These are phyloP conservation scores for Stenocarpella maydis DNA, from an alignment of 2,329 filamentous ascomycete species.

Conservation along the genomic window DNA sequence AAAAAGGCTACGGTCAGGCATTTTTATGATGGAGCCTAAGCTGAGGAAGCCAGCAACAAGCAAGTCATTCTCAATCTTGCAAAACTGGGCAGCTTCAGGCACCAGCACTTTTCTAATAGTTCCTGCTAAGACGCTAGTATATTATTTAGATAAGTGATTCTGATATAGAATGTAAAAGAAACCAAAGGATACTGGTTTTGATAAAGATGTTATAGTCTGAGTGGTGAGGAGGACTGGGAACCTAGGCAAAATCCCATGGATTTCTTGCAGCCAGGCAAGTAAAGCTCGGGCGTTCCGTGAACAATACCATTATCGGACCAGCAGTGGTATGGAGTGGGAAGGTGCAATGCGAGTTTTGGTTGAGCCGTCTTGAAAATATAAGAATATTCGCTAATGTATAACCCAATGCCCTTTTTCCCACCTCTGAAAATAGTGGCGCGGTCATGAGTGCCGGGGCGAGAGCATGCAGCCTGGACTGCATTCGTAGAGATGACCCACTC, in stretches of 20 bases:
- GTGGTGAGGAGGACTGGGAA: too few relatives aligned
- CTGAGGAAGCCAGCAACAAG: slow-evolving; percentile 51
- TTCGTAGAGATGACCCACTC: background rate
- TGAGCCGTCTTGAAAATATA: background rate
- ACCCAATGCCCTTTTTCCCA: background rate
- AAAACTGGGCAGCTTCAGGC: too few relatives aligned
- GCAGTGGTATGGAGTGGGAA: background rate
- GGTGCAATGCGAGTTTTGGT: background rate
- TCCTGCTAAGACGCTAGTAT: too few relatives aligned
- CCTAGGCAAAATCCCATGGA: background rate
- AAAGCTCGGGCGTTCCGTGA: background rate
- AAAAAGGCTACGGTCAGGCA: slow-evolving; percentile 54
- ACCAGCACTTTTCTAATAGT: too few relatives aligned
- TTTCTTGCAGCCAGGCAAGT: background rate
- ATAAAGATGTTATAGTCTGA: background rate
- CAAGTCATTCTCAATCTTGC: slow-evolving; percentile 50
- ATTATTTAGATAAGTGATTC: background rate
- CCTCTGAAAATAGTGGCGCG: background rate
- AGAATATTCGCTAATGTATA: too few relatives aligned
- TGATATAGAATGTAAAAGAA: background rate
- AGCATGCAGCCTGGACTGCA: too few relatives aligned
- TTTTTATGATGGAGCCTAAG: slow-evolving; percentile 54
- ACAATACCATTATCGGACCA: background rate
- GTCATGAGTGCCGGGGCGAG: background rate
- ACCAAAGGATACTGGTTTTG: background rate